Conservation (phyloP, 2,329 filamentous ascomycete species). For the Orbilia javanica region DNA sequence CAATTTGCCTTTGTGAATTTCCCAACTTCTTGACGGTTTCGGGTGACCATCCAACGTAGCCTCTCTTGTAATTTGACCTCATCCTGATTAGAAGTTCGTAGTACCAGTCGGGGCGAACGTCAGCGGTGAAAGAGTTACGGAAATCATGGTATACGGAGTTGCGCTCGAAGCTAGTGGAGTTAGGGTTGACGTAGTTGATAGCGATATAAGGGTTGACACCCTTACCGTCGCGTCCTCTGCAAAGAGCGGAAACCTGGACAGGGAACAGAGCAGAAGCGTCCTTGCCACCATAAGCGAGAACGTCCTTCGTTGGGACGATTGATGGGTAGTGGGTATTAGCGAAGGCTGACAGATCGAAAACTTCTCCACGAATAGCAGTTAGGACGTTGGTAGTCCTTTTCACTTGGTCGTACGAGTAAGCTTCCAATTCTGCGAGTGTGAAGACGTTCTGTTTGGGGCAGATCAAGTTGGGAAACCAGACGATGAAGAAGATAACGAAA, state of each 20-base stretch:
- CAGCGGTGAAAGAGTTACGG: constrained; percentile 76
- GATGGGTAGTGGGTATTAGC: constrained; percentile 82
- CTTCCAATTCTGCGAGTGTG: constrained; percentile 79
- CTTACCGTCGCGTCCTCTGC: constrained; percentile 77
- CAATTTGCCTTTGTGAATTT: constrained; percentile 74
- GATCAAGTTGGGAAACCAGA: constrained; percentile 86
- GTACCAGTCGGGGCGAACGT: constrained; percentile 90
- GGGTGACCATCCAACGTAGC: constrained; percentile 84
- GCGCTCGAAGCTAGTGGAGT: constrained; percentile 76
- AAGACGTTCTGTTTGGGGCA: constrained; percentile 93
- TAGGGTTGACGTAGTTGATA: constrained; percentile 83
- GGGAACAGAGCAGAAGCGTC: constrained; percentile 94
- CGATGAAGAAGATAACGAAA: constrained; percentile 86
- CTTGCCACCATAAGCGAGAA: constrained; percentile 85
- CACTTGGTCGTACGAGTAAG: constrained; percentile 66
- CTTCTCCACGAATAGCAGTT: constrained; percentile 85
- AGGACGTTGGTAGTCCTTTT: constrained; percentile 78
- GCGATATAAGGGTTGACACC: constrained; percentile 79
- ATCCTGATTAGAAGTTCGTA: constrained; percentile 85
- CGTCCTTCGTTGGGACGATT: constrained; percentile 72
- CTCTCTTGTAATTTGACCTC: constrained; percentile 83
- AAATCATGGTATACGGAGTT: constrained; percentile 94
- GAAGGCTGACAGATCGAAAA: constrained; percentile 84
- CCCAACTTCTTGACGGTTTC: constrained; percentile 80
- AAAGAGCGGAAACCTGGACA: constrained; percentile 91